Evolutionary conservation across 345 rosid species (phyloP), one percentile per base, ranked within the genome.

Genomic region (Populus davidiana): DNA sequence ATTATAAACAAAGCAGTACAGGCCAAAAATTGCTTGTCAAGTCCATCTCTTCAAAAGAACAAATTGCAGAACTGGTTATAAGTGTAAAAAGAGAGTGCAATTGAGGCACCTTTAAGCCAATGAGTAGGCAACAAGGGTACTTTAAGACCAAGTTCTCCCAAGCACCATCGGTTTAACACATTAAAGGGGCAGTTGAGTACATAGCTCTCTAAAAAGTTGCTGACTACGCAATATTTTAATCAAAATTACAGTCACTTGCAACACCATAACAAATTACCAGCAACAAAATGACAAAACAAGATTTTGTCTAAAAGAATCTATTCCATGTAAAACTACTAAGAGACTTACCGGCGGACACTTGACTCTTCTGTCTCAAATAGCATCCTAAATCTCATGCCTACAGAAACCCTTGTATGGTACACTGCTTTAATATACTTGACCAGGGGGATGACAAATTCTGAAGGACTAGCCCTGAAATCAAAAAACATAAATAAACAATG

Each of bases 371-470:
- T 59, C 27, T 59, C 64, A 59, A 59, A 59, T 59, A 59, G 64
- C 64, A 59, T 59, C 64, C 64, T 59, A 23, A 59, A 59, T 59
- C 64, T 59, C 64, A 59, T 59, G 64, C 64, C 64, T 16, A 59
- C 64, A 23, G 64, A 59, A 59, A 59, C 16, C 64, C 64, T n/a
- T 59, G 64, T 59, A 59, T 59, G 64, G 29, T 59, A 59, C 4
- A 59, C 64, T 59, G 29, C 29, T 59, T 59, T 59, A 59, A 59
- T 23, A 59, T 59, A 59, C 64, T 59, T 59, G 13, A 59, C 29
- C 64, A 59, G 64, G 64, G 64, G 29, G 10, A 59, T 59, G 64
- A 59, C 64, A 59, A 59, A 59, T 59, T 59, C 64, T 81, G 88
- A 85, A 77, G 64, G 64, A 59, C 64, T 59, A 23, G 64, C 27